phyloP scores from a whole-genome alignment of 495 filamentous ascomycete species.

The Letharia lupina region DNA sequence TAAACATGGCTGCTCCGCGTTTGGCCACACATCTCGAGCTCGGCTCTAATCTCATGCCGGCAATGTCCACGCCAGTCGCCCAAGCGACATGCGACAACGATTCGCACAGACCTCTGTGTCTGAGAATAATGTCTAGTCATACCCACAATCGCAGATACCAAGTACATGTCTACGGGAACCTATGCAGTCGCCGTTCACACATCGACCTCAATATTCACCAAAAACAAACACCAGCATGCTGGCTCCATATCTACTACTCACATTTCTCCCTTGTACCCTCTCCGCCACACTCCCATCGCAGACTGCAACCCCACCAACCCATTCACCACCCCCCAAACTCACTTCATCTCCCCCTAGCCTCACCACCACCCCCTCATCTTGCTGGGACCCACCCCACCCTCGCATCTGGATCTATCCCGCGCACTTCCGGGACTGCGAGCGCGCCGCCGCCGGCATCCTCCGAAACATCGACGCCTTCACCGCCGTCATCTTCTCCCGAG shows the following conservation, averaged over 20 bases:
- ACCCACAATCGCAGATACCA: no score
- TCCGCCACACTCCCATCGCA: neutral
- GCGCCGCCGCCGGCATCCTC: neutral
- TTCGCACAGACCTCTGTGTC: neutral
- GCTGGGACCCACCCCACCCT: neutral
- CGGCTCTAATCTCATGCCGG: neutral
- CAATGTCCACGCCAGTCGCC: neutral
- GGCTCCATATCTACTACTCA: neutral
- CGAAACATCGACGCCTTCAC: neutral
- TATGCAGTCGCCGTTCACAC: no score
- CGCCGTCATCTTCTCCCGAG: neutral
- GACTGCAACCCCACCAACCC: neutral
- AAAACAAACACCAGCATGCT: no score
- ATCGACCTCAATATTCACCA: no score
- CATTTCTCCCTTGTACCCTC: neutral
- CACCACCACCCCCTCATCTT: neutral
- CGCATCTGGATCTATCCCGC: neutral
- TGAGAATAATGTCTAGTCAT: neutral
- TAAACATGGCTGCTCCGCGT: neutral
- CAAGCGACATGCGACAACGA: neutral
- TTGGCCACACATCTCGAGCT: neutral
- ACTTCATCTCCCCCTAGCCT: neutral
- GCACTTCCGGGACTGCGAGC: no score
- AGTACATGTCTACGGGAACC: no score
- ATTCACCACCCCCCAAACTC: no score